These are phyloP conservation scores for Closterium sp. DNA, from an alignment of 139 green algal species.

Conservation along the genomic window DNA sequence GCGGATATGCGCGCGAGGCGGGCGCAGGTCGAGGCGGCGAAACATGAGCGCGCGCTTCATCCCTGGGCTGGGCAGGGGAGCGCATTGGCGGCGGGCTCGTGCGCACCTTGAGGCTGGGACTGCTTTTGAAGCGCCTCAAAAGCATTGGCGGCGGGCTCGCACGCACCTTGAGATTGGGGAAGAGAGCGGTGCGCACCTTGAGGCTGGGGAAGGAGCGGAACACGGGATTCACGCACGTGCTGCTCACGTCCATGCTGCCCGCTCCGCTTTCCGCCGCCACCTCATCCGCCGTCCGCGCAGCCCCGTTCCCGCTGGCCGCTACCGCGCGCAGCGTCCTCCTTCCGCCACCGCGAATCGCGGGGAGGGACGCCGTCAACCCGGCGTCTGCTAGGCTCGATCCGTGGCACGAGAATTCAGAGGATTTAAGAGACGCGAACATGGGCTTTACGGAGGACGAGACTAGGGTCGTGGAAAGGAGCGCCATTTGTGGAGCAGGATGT, in stretches of 20 bases:
- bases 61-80: no score
- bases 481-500: background rate
- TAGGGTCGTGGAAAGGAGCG: background rate
- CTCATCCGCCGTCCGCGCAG: background rate
- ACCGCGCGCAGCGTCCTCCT: background rate
- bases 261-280: background rate
- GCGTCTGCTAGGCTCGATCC: background rate
- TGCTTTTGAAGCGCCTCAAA: no score
- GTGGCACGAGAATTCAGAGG: background rate
- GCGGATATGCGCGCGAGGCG: no score
- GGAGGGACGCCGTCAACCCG: background rate
- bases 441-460: background rate
- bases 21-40: slow-evolving; percentile 8
- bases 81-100: no score
- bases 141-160: no score
- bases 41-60: no score
- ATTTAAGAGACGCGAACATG: background rate
- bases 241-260: slow-evolving; percentile 42
- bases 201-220: slow-evolving; percentile 26
- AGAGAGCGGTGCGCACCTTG: background rate
- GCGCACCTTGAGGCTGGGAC: no score
- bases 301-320: background rate
- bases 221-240: slow-evolving; percentile 38
- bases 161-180: no score
- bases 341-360: background rate